These are phyloP conservation scores for Kurtzmaniella quercitrusa DNA, from an alignment of 1,139 yeast genomes.

Conservation along the genomic window DNA sequence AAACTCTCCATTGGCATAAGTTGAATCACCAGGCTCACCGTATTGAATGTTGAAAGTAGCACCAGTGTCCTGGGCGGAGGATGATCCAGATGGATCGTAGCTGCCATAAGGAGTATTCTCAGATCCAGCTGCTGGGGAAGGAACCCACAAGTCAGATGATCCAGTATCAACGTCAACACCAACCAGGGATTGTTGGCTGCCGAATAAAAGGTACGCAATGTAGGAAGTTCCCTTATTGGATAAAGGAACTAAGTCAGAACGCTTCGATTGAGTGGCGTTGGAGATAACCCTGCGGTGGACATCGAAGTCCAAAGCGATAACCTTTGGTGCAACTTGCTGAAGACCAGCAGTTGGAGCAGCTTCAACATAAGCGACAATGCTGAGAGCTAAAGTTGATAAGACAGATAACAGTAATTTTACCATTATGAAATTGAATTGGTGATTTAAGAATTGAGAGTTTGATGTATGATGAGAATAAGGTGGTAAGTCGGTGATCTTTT, in stretches of 20 bases:
- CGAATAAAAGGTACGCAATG: constrained; percentile 10
- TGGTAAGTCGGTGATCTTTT: background rate
- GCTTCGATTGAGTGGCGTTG: no score
- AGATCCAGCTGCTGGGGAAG: background rate
- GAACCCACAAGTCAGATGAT: constrained; percentile 26
- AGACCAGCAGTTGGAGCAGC: constrained; percentile 4
- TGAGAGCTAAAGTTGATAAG: background rate
- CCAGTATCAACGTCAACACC: constrained; percentile 25
- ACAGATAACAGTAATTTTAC: background rate
- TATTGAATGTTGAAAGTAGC: constrained; percentile 7
- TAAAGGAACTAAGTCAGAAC: background rate
- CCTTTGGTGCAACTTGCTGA: constrained; percentile 7
- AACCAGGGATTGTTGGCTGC: constrained; percentile 16
- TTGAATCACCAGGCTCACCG: constrained; percentile 6
- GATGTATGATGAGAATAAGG: background rate
- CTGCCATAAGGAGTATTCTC: background rate
- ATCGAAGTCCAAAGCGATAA: constrained; percentile 7
- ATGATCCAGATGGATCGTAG: constrained; percentile 8
- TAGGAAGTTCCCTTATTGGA: background rate
- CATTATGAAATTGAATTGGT: background rate
- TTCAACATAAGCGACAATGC: background rate
- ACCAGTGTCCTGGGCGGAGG: constrained; percentile 5
- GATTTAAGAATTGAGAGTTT: background rate
- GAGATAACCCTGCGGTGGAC: background rate
- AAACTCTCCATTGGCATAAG: background rate